phyloP scores from a whole-genome alignment of 495 filamentous ascomycete genomes.

The Penicillium waksmanii region DNA sequence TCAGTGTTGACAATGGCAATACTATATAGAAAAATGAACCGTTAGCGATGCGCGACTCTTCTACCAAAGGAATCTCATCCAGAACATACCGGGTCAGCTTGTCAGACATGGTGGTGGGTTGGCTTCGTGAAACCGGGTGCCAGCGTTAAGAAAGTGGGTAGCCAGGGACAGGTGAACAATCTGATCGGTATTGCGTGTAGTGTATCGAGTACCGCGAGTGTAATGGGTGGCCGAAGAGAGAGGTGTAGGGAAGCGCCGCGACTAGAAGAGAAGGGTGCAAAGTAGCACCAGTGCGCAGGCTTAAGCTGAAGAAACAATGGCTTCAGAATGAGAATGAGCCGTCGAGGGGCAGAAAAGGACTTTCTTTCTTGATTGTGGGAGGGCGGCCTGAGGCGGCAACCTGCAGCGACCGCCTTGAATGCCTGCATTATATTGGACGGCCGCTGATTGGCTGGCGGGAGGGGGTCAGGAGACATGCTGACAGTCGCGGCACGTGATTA shows the following conservation, averaged over 20 bases:
- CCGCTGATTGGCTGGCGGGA: constrained; percentile 21
- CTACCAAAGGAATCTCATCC: neutral
- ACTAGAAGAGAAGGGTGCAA: constrained; percentile 17
- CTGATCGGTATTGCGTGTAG: constrained; percentile 4
- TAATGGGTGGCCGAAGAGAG: no score
- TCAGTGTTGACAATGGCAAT: constrained; percentile 97
- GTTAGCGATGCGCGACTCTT: constrained; percentile 16
- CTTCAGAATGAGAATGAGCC: constrained; percentile 14
- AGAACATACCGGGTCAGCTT: constrained; percentile 75
- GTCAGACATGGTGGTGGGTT: constrained; percentile 69
- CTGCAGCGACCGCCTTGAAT: constrained; percentile 21
- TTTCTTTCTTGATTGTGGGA: constrained; percentile 33
- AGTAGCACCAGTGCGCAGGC: constrained; percentile 31
- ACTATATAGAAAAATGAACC: constrained; percentile 52
- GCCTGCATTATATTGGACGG: constrained; percentile 38
- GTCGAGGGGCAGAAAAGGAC: constrained; percentile 27
- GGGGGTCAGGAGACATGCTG: neutral
- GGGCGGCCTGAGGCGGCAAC: constrained; percentile 34
- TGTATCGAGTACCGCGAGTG: neutral
- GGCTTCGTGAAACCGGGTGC: constrained; percentile 29
- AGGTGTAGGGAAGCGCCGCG: constrained; percentile 13
- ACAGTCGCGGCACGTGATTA: neutral
- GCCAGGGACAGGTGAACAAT: constrained; percentile 18
- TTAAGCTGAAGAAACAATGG: constrained; percentile 25
- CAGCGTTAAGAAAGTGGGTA: constrained; percentile 20